Conservation (phyloP, 148 eudicot species). For the Chenopodium berlandieri region DNA sequence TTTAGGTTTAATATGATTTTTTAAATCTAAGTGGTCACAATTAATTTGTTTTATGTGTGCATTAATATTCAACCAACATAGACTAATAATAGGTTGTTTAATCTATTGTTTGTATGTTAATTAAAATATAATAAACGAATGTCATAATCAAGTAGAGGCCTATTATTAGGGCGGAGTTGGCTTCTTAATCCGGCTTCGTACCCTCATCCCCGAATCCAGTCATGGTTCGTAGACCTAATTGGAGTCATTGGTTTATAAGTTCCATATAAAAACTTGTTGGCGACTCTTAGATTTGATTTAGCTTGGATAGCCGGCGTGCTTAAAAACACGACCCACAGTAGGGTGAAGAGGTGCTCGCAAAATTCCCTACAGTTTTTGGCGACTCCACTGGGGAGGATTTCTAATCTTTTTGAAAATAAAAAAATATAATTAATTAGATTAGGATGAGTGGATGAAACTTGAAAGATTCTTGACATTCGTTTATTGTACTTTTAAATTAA, state of each 20-base stretch:
- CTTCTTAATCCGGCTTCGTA: background rate
- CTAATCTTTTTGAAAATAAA: too few species aligned
- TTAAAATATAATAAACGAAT: too few species aligned
- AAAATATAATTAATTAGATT: background rate
- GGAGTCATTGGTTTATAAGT: background rate
- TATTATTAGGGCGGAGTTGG: background rate
- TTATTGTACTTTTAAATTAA: too few species aligned
- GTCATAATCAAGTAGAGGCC: background rate
- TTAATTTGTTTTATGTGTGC: too few species aligned
- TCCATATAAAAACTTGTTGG: too few species aligned
- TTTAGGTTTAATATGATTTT: too few species aligned
- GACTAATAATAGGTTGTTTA: too few species aligned
- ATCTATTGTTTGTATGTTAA: too few species aligned
- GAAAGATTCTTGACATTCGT: background rate
- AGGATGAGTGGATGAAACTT: background rate
- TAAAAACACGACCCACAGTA: background rate
- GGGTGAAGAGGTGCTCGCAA: background rate
- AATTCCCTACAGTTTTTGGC: background rate
- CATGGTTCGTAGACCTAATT: background rate
- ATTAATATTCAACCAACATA: too few species aligned
- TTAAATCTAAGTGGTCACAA: too few species aligned
- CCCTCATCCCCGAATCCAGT: background rate
- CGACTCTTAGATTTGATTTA: background rate
- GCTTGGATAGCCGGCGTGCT: background rate
- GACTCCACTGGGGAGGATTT: background rate